Evolutionary conservation across 805 yeast genomes (phyloP).

Genomic region (Kurtzmaniella cleridarum): DNA sequence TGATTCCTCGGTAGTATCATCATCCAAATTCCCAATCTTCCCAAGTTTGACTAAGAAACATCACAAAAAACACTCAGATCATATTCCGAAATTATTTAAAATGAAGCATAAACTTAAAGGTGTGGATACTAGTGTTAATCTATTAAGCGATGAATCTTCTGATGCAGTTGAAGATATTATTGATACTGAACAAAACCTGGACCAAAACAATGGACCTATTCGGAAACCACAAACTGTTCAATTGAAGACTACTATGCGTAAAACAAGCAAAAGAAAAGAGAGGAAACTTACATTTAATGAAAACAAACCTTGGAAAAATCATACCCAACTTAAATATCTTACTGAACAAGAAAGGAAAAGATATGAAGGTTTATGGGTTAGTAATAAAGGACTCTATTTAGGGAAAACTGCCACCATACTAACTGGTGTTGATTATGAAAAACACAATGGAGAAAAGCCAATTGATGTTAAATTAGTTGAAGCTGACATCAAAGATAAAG

Average conservation of each 20-base stretch:
- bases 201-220: slow-evolving; percentile 1
- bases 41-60: slow-evolving; percentile 19
- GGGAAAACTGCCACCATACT: slow-evolving; percentile 27
- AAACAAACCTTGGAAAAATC: slow-evolving; percentile 93
- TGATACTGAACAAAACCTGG: background rate
- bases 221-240: slow-evolving; percentile 27
- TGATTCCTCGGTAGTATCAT: background rate
- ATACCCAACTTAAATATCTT: slow-evolving; percentile 47
- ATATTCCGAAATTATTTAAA: slow-evolving; percentile 15
- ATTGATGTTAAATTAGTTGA: background rate
- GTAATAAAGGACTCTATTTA: slow-evolving; percentile 69
- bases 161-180: background rate
- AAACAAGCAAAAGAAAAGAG: slow-evolving; percentile 33
- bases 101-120: slow-evolving; percentile 12
- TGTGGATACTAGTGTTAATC: slow-evolving; percentile 7
- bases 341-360: slow-evolving; percentile 71
- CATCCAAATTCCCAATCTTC: slow-evolving; percentile 25
- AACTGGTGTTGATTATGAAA: slow-evolving; percentile 22
- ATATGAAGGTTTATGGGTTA: slow-evolving; percentile 92
- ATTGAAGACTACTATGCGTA: slow-evolving; percentile 49
- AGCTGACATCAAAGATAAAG: slow-evolving; percentile 12
- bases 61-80: slow-evolving; percentile 3
- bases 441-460: slow-evolving; percentile 8
- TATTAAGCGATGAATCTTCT: slow-evolving; percentile 8
- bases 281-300: slow-evolving; percentile 58